Evolutionary conservation across 768 basidiomycete genomes (phyloP).

Genomic region (Leccinum olivaceopallidum): DNA sequence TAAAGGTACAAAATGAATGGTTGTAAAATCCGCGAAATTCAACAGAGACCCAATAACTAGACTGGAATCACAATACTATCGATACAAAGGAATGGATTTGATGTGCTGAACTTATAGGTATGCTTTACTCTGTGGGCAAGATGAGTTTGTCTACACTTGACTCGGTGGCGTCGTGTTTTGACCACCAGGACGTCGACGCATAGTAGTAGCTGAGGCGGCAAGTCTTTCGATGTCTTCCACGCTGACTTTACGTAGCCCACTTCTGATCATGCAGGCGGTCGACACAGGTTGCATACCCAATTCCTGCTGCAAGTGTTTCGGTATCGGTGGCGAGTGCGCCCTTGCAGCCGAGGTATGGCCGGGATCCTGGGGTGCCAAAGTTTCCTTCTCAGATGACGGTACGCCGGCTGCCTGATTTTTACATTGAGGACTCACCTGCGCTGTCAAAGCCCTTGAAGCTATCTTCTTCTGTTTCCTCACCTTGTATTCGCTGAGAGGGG

Average conservation of each 20-base stretch:
- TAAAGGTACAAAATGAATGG: constrained; percentile 2
- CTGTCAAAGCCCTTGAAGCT: background rate
- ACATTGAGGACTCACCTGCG: constrained; percentile 13
- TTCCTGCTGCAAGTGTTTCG: background rate
- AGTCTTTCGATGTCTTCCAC: constrained; percentile 19
- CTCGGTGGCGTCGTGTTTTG: background rate
- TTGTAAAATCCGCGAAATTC: background rate
- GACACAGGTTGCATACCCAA: background rate
- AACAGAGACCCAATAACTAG: background rate
- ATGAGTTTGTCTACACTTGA: background rate
- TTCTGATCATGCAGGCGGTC: background rate
- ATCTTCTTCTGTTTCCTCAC: constrained; percentile 23
- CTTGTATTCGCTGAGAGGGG: constrained; percentile 24
- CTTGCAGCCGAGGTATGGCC: background rate
- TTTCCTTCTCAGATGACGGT: constrained; percentile 1
- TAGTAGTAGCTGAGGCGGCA: constrained; percentile 9
- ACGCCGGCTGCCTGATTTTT: constrained; percentile 2
- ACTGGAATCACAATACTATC: background rate
- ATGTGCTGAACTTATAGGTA: background rate
- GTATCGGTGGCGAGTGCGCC: background rate
- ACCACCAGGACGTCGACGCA: background rate
- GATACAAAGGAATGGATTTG: background rate
- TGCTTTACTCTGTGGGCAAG: background rate
- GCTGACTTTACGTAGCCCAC: constrained; percentile 4
- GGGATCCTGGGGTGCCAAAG: background rate